Evolutionary conservation across 179 eudicot species (phyloP).

Genomic region (Amaranthus tricolor): DNA sequence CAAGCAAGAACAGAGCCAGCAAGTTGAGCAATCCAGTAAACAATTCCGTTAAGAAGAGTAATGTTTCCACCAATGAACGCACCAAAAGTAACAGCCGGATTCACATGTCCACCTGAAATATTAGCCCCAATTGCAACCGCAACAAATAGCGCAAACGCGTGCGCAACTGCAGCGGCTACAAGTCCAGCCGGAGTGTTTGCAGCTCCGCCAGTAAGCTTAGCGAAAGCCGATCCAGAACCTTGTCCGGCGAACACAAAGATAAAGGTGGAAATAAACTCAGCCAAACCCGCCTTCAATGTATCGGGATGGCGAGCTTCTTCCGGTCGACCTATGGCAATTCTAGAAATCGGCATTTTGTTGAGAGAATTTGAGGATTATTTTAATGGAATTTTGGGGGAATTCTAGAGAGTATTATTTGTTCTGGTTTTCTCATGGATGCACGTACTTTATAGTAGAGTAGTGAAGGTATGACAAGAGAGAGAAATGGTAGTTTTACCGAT

Average conservation of each 20-base stretch:
- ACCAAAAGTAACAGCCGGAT: constrained; percentile 38
- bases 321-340: constrained; percentile 19
- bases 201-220: constrained; percentile 34
- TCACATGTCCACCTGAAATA: constrained; percentile 43
- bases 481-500: constrained; percentile 16
- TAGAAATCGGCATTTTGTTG: constrained; percentile 20
- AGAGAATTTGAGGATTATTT: neutral
- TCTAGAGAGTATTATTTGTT: neutral
- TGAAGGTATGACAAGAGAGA: neutral
- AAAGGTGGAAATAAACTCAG: constrained; percentile 32
- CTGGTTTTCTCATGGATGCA: constrained; percentile 16
- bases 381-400: neutral
- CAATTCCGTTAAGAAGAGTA: constrained; percentile 23
- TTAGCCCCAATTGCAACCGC: constrained; percentile 35
- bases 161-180: constrained; percentile 31
- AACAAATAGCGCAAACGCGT: constrained; percentile 33
- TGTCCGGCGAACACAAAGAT: constrained; percentile 36
- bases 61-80: constrained; percentile 36
- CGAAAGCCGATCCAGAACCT: constrained; percentile 36
- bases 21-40: constrained; percentile 36
- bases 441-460: constrained; percentile 22
- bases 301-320: constrained; percentile 29
- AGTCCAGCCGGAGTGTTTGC: constrained; percentile 33
- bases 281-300: constrained; percentile 29
- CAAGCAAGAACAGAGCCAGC: constrained; percentile 31